A percentile compares a stretch with the other conserved stretches of the same genome.
phyloP scores from a whole-genome alignment of 225 moss, liverwort and hornwort genomes.

The Pleurozium schreberi region DNA sequence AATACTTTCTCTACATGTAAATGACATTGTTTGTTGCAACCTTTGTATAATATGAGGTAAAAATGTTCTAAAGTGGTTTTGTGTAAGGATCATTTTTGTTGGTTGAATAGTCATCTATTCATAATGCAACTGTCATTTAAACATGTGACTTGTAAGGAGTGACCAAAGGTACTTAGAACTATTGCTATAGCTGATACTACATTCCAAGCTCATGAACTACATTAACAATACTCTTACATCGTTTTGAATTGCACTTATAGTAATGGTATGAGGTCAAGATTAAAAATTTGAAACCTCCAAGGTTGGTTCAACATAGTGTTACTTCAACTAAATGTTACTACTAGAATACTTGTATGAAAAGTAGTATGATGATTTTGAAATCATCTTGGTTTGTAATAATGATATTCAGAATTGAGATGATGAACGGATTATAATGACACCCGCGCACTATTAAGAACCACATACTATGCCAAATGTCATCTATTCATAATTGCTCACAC shows the following conservation, averaged over 20 bases:
- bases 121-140: neutral
- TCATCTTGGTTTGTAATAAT: accelerated
- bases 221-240: too few relatives aligned
- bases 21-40: neutral
- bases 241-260: too few relatives aligned
- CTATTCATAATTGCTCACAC: neutral
- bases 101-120: neutral
- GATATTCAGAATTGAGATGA: too few relatives aligned
- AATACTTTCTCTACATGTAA: neutral
- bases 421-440: neutral
- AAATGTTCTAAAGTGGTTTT: neutral
- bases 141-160: neutral
- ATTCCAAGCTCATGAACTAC: too few relatives aligned
- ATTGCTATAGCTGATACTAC: accelerated
- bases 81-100: neutral
- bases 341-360: neutral
- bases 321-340: neutral
- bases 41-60: neutral
- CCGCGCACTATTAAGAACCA: neutral
- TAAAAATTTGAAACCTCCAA: too few relatives aligned
- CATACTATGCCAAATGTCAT: neutral
- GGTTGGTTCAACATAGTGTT: neutral
- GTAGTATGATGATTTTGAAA: neutral
- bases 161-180: too few relatives aligned
- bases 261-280: too few relatives aligned